Base-by-base conservation (phyloP, 176 grass and related monocot species). In the Panicum miliaceum region DNA sequence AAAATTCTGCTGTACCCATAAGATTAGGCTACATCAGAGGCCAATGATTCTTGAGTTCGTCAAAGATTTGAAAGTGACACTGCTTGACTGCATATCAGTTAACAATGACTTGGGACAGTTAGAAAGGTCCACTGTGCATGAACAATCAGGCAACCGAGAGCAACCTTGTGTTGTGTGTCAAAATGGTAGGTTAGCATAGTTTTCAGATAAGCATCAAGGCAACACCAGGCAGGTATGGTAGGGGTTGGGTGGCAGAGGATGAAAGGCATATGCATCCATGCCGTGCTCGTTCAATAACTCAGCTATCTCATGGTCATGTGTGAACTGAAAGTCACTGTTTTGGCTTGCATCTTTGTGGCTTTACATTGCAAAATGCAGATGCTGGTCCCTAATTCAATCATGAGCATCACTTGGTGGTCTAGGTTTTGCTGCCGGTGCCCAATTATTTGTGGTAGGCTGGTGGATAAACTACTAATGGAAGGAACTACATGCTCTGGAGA, bases 321-420 rank as follows among this genome's bases (percentile, higher is more conserved):
- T 83, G 73, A 62, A 51, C 32, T 51, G 25, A 60, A 77, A n/a
- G 38, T 74, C 58, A 74, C 20, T 80, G 75, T 79, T 84, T 20
- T 46, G 68, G 87, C 68, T 79, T 69, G 25, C 86, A 63, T 57
- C 69, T 76, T 48, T 50, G 78, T 68, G 78, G 60, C 69, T 75
- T 32, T 46, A 25, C 75, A 79, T 51, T 50, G 20, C 73, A 78
- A 35, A 88, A 84, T 66, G 75, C 34, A 58, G 11, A 58, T 59
- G 61, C 40, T 2, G 38, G 23, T 68, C 60, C 47, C 60, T 75
- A 75, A 81, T 56, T 75, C 48, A 1, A 43, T 60, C 42, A 43
- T 60, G 18, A 3, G 19, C 16, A 41, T 4, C 71, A 26, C 14
- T 67, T 79, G 19, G 29, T 86, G 42, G 76, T 53, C 54, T 65